Evolutionary conservation across 1,284 basidiomycete species (phyloP).

Genomic region (Calocybe gambosa): DNA sequence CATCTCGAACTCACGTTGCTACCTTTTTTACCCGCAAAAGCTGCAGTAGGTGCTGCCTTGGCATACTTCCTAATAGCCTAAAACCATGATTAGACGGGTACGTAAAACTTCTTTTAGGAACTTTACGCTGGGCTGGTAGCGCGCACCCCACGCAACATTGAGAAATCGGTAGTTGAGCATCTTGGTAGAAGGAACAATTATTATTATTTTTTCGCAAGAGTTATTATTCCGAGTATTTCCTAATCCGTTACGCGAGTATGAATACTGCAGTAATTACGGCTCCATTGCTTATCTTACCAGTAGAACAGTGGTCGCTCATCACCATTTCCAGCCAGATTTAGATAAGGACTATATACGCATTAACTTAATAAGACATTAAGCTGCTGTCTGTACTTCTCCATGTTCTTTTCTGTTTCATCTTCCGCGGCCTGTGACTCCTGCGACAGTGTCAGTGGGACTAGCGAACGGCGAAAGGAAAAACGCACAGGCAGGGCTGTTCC

Average conservation of each 20-base stretch:
- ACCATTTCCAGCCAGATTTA: no score
- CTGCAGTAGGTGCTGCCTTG: slow-evolving; percentile 71
- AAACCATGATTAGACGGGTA: slow-evolving; percentile 7
- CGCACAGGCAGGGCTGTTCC: slow-evolving; percentile 76
- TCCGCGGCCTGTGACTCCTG: slow-evolving; percentile 53
- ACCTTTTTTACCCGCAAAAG: slow-evolving; percentile 85
- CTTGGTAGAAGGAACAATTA: slow-evolving; percentile 14
- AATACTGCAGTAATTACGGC: neutral
- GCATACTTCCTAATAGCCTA: slow-evolving; percentile 62
- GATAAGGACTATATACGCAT: no score
- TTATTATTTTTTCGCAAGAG: slow-evolving; percentile 10
- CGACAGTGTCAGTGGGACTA: slow-evolving; percentile 18
- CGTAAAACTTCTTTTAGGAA: neutral
- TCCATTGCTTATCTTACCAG: neutral
- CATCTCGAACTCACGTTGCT: slow-evolving; percentile 58
- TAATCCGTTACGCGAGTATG: no score
- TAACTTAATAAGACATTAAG: slow-evolving; percentile 78
- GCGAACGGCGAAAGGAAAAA: slow-evolving; percentile 14
- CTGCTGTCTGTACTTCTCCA: slow-evolving; percentile 84
- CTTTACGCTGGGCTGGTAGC: slow-evolving; percentile 40
- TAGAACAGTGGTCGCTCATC: no score
- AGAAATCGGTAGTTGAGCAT: slow-evolving; percentile 59
- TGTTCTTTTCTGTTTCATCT: slow-evolving; percentile 76
- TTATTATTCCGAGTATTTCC: slow-evolving; percentile 17
- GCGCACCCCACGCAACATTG: slow-evolving; percentile 46